phyloP scores from a whole-genome alignment of 1,284 basidiomycete genomes.

The Melampsora medusae region DNA sequence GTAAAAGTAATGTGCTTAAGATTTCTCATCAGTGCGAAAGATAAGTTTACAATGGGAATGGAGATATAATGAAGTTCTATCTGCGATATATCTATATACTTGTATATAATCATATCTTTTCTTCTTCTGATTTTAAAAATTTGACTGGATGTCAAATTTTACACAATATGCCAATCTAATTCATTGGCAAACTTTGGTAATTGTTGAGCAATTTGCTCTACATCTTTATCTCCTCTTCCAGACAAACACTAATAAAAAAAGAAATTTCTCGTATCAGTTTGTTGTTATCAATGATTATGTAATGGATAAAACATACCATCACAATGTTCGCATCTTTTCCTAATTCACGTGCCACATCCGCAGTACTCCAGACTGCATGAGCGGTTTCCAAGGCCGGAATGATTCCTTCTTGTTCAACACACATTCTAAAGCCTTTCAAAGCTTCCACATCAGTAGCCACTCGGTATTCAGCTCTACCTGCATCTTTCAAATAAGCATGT shows the following conservation, averaged over 20 bases:
- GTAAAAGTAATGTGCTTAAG: too few relatives aligned
- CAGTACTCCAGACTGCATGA: constrained; percentile 90
- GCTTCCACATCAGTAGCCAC: constrained; percentile 91
- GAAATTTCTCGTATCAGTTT: background rate
- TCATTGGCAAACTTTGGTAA: constrained; percentile 37
- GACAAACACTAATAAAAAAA: constrained; percentile 61
- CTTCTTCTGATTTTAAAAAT: too few relatives aligned
- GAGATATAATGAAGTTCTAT: too few relatives aligned
- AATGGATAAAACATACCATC: constrained; percentile 59
- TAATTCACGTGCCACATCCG: constrained; percentile 78
- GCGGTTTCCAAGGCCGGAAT: constrained; percentile 95
- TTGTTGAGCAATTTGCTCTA: constrained; percentile 56
- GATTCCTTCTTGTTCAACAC: constrained; percentile 91
- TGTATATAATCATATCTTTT: too few relatives aligned
- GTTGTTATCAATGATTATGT: background rate
- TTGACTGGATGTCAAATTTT: background rate
- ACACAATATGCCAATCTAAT: constrained; percentile 38
- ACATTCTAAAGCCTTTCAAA: constrained; percentile 82
- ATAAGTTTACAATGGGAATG: too few relatives aligned
- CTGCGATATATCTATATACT: too few relatives aligned
- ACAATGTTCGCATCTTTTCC: constrained; percentile 83
- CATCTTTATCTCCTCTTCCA: constrained; percentile 90
- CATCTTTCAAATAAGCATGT: constrained; percentile 93
- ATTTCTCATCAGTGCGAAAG: too few relatives aligned
- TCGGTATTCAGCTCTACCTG: constrained; percentile 86